A percentile compares a stretch with the other conserved stretches of the same genome.
Evolutionary conservation across 169 alveolate species (phyloP).

Genomic region (Prorocentrum cordatum): DNA sequence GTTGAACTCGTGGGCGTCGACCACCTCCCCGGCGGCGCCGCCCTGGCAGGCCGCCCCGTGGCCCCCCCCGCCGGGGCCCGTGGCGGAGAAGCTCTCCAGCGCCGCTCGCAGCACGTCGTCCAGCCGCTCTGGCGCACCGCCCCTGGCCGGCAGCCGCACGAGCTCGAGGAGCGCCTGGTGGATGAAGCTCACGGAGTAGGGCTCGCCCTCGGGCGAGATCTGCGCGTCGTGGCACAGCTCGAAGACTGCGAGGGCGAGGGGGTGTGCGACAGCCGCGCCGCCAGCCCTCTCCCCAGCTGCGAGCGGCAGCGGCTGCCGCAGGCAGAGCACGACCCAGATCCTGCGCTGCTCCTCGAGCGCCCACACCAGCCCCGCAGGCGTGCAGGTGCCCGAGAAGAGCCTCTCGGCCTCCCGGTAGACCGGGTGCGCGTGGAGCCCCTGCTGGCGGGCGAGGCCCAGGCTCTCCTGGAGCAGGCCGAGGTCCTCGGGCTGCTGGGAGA

Average conservation of each 20-base stretch:
- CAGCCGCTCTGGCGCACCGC: background rate
- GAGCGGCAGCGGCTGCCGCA: background rate
- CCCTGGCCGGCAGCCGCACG: background rate
- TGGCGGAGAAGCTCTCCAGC: background rate
- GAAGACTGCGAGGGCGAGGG: background rate
- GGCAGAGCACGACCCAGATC: conserved; percentile 7
- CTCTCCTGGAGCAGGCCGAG: background rate
- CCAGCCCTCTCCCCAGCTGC: background rate
- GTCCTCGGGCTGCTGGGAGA: background rate
- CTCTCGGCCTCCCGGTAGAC: conserved; percentile 6
- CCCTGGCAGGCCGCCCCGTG: background rate
- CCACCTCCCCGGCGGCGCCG: background rate
- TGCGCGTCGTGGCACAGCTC: conserved; percentile 30
- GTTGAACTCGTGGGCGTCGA: conserved; percentile 37
- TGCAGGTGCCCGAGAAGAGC: background rate
- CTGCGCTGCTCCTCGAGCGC: conserved; percentile 24
- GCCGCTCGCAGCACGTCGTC: background rate
- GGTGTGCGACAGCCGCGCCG: background rate
- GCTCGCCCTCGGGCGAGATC: conserved; percentile 34
- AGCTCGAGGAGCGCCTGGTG: background rate
- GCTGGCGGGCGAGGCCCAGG: conserved; percentile 10
- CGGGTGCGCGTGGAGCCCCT: conserved; percentile 6
- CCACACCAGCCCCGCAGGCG: conserved; percentile 8
- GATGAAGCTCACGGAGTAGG: background rate
- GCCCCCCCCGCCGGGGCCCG: background rate